phyloP scores from a whole-genome alignment of 2,329 filamentous ascomycete genomes.

The Colletotrichum sansevieriae region DNA sequence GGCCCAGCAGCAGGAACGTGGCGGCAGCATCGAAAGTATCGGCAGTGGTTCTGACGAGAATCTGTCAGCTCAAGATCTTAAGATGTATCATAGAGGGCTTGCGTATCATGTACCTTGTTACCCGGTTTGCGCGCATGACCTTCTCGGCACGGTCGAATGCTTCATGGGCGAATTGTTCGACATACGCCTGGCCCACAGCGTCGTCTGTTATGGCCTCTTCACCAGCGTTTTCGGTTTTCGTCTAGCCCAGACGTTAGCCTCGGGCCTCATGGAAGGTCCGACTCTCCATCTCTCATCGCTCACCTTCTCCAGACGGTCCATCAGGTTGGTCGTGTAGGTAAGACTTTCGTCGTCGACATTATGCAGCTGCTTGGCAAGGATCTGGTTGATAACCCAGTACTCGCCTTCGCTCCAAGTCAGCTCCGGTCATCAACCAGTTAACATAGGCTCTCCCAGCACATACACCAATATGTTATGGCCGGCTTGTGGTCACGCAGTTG shows the following conservation, averaged over 20 bases:
- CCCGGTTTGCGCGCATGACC: conserved; percentile 84
- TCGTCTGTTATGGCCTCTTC: conserved; percentile 92
- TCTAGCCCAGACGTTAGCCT: conserved; percentile 55
- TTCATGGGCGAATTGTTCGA: conserved; percentile 93
- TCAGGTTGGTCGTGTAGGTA: conserved; percentile 83
- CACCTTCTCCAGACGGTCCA: conserved; percentile 91
- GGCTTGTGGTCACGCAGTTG: conserved; percentile 90
- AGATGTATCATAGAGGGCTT: not conserved
- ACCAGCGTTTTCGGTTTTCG: conserved; percentile 77
- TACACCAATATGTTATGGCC: conserved; percentile 95
- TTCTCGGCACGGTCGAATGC: conserved; percentile 88
- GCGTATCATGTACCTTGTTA: conserved; percentile 66
- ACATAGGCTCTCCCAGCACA: conserved; percentile 51
- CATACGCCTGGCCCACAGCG: conserved; percentile 86
- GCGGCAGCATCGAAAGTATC: conserved; percentile 94
- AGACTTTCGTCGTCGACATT: conserved; percentile 82
- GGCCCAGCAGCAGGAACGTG: conserved; percentile 89
- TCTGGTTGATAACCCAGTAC: conserved; percentile 93
- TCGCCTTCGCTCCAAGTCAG: conserved; percentile 68
- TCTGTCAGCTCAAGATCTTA: not conserved
- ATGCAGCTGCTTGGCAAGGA: conserved; percentile 85
- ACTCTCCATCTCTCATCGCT: conserved; percentile 28
- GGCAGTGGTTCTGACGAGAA: conserved; percentile 78
- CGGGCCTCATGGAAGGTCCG: not conserved
- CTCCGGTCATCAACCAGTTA: not conserved